Evolutionary conservation across 306 rosid genomes (phyloP), one percentile per base, ranked within the genome.

Genomic region (Spatholobus suberectus): DNA sequence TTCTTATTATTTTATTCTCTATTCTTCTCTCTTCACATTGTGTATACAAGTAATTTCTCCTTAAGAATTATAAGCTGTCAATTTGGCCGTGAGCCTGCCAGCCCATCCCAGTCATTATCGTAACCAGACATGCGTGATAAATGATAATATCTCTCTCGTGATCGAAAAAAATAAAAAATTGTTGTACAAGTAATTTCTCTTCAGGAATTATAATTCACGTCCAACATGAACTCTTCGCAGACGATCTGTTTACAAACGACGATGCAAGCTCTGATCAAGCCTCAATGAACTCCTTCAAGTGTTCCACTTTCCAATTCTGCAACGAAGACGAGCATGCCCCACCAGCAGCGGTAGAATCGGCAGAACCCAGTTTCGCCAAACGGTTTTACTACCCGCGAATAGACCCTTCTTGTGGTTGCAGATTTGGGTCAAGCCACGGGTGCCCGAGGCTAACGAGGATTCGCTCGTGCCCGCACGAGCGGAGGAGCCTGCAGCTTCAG

Each of bases 251-350:
- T 7, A 58, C 49, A 57, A 89, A 88, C 14, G 94, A 91, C 18
- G 96, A 91, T 67, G 65, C 82, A 52, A 88, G 93, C 82, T 92
- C 94, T 44, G n/a, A n/a, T n/a, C 82, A 61, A 10, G 75, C 90
- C 82, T 93, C 98, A 0, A 55, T 86, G 62, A 87, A 84, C 86
- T 92, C 98, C 65, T 81, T 81, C 76, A 83, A 88, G 88, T 86
- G 82, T 86, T 84, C 90, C 8, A 85, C 81, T 72, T 41, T 93
- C 62, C 88, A 85, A 44, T 92, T 79, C 81, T 72, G 23, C 75
- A 38, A 78, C 54, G 97, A 91, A 78, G 87, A 86, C 5, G 97
- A 91, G 18, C 43, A 51, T 15, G 85, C 68, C 4, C 9, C 59
- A 63, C 82, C 13, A 73, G n/a, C n/a, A n/a, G n/a, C n/a, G 9